Evolutionary conservation across 163 green algal species (phyloP).

Genomic region (Trebouxia gelatinosa): DNA sequence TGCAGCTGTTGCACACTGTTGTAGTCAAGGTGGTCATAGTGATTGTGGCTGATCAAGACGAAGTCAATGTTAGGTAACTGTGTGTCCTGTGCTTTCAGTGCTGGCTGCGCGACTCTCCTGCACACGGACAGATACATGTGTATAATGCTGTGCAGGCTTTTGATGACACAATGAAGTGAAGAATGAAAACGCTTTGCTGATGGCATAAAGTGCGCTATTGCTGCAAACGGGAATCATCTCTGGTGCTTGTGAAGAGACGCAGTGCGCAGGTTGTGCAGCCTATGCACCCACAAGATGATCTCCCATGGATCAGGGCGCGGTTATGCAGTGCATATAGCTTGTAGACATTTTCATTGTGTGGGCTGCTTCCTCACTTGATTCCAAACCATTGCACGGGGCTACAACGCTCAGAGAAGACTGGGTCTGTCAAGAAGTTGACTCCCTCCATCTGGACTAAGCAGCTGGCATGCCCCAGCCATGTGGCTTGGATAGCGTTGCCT

Average conservation of each 20-base stretch:
- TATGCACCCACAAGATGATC: too few relatives aligned
- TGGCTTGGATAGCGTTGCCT: constrained; percentile 53
- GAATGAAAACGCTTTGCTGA: not conserved
- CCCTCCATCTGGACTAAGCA: constrained; percentile 71
- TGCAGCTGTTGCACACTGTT: constrained; percentile 55
- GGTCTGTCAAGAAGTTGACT: constrained; percentile 76
- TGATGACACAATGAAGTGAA: not conserved
- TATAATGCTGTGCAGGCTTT: too few relatives aligned
- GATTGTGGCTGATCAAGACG: constrained; percentile 78
- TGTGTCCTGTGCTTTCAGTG: constrained; percentile 35
- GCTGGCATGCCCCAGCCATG: constrained; percentile 76
- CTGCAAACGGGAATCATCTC: too few relatives aligned
- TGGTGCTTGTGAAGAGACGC: too few relatives aligned
- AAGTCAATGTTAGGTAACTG: constrained; percentile 60
- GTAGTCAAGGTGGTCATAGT: constrained; percentile 84
- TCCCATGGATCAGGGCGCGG: too few relatives aligned
- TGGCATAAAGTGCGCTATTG: not conserved
- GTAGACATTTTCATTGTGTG: too few relatives aligned
- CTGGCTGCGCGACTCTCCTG: constrained; percentile 53
- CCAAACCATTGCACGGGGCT: constrained; percentile 66
- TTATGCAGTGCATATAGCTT: too few relatives aligned
- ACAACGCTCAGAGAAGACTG: constrained; percentile 66
- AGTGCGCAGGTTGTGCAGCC: too few relatives aligned
- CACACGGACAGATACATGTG: constrained; percentile 9
- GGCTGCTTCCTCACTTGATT: constrained; percentile 36